Evolutionary conservation across 2,329 filamentous ascomycete species (phyloP).

Genomic region (Hymenoscyphus repandus): DNA sequence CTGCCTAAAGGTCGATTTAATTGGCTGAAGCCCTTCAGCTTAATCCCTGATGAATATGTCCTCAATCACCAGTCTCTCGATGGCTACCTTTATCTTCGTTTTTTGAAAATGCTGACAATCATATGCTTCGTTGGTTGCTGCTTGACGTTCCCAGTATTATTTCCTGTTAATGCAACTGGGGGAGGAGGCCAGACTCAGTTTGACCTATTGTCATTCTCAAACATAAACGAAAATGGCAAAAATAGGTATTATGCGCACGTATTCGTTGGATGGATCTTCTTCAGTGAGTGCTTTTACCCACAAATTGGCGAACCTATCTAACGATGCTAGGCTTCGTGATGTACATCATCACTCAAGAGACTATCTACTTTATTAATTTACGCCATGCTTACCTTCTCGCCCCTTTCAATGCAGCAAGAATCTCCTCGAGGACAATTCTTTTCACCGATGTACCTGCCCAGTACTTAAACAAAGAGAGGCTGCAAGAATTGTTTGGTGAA

Average conservation of each 20-base stretch:
- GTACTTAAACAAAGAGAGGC: constrained; percentile 71
- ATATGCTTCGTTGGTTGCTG: constrained; percentile 77
- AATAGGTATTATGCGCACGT: constrained; percentile 75
- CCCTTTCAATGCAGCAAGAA: constrained; percentile 72
- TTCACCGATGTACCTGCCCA: constrained; percentile 77
- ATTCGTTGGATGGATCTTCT: constrained; percentile 76
- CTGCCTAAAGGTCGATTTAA: constrained; percentile 56
- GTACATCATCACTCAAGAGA: constrained; percentile 81
- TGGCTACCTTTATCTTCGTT: constrained; percentile 84
- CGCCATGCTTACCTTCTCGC: constrained; percentile 87
- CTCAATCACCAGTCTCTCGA: constrained; percentile 89
- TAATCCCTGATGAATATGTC: constrained; percentile 67
- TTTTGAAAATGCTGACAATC: constrained; percentile 69
- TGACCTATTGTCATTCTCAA: constrained; percentile 75
- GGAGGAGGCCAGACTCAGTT: constrained; percentile 60
- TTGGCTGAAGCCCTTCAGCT: constrained; percentile 63
- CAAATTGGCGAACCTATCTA: not conserved
- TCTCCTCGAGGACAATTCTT: constrained; percentile 85
- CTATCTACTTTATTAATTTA: constrained; percentile 85
- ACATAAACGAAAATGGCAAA: constrained; percentile 53
- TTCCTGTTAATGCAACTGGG: constrained; percentile 81
- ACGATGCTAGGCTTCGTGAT: constrained; percentile 62
- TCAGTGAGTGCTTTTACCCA: constrained; percentile 31
- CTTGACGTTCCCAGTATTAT: constrained; percentile 76
- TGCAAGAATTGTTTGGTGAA: constrained; percentile 74